Evolutionary conservation across 192 early-diverging fungal species (phyloP).

Genomic region (Coemansia biformis): DNA sequence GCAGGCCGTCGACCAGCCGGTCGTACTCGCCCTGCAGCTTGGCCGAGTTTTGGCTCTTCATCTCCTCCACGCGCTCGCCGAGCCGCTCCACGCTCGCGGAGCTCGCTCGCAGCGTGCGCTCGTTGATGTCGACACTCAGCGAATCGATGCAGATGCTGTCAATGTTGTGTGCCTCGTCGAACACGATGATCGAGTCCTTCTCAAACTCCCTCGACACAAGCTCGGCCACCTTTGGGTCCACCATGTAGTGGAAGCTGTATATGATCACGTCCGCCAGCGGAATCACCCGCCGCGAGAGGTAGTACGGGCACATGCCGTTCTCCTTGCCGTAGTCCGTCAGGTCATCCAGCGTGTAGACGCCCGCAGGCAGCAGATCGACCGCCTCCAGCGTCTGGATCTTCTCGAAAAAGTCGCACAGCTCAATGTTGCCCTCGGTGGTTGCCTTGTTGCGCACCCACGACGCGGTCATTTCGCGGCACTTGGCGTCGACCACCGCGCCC

Average conservation of each 20-base stretch:
- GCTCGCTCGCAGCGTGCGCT: slow-evolving; percentile 85
- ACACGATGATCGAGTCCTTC: slow-evolving; percentile 94
- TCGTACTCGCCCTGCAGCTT: slow-evolving; percentile 87
- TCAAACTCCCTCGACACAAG: slow-evolving; percentile 92
- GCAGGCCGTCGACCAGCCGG: slow-evolving; percentile 82
- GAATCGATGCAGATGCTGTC: slow-evolving; percentile 99
- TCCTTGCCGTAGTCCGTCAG: slow-evolving; percentile 71
- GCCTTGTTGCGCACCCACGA: slow-evolving; percentile 84
- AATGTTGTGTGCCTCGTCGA: slow-evolving; percentile 99
- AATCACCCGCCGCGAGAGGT: slow-evolving; percentile 79
- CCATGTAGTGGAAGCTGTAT: slow-evolving; percentile 97
- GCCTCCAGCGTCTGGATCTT: slow-evolving; percentile 60
- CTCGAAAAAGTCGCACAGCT: slow-evolving; percentile 79
- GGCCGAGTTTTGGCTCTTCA: slow-evolving; percentile 83
- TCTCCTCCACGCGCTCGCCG: slow-evolving; percentile 64
- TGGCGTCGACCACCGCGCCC: slow-evolving; percentile 80
- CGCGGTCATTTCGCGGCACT: slow-evolving; percentile 88
- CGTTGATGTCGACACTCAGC: slow-evolving; percentile 87
- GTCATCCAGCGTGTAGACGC: slow-evolving; percentile 97
- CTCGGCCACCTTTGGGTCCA: slow-evolving; percentile 99
- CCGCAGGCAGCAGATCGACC: slow-evolving; percentile 63
- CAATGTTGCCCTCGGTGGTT: slow-evolving; percentile 44
- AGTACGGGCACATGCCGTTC: slow-evolving; percentile 90
- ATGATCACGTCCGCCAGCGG: slow-evolving; percentile 92
- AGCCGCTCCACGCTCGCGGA: slow-evolving; percentile 71